Evolutionary conservation across 2,329 filamentous ascomycete genomes (phyloP), one percentile per base, ranked within the genome.

Genomic region (Fusarium cicatricum): DNA sequence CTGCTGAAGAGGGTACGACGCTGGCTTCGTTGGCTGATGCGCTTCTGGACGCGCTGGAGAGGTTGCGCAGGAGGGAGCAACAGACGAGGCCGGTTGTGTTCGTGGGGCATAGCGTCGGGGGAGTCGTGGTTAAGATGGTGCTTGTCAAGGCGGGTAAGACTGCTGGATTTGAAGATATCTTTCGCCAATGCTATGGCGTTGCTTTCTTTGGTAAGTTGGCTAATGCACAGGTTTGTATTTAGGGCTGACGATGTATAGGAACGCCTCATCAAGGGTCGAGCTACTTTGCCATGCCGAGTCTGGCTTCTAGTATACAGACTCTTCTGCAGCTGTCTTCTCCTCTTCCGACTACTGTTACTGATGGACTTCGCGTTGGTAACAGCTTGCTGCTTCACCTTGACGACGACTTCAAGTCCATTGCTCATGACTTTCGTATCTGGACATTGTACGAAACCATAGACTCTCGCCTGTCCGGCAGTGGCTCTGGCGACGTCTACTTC

Each of bases 361-460:
- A 80, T 3, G 76, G 82, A 8, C 72, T 88, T 1, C 78, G 77
- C 1, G 73, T 86, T 1, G 81, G 80, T 10, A 80, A 82, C 55
- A 71, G 73, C n/a, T 67, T 77, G 0, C 70, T 88, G 2, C 68
- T 82, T 7, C 75, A 74, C 34, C 75, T 78, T 40, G 81, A 86
- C 15, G 81, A 85, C 3, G 77, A 79, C 36, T 88, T 88, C 65
- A 79, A 79, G 41, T 76, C 82, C 4, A 78, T 85, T 5, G 80
- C 84, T 0, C 81, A 81, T 31, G 85, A 88, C 51, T 75, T 87
- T 44, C 81, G 80, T 7, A 76, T 88, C 11, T 88, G 85, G 84
- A 85, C 84, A 0, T 82, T 87, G 34, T 84, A 87, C 54, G 85
- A 88, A 64, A 88, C 84, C 0, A 78, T 84, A 8, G 85, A 87